Conservation (phyloP, 306 rosid genomes). For the Rosa multiflora region DNA sequence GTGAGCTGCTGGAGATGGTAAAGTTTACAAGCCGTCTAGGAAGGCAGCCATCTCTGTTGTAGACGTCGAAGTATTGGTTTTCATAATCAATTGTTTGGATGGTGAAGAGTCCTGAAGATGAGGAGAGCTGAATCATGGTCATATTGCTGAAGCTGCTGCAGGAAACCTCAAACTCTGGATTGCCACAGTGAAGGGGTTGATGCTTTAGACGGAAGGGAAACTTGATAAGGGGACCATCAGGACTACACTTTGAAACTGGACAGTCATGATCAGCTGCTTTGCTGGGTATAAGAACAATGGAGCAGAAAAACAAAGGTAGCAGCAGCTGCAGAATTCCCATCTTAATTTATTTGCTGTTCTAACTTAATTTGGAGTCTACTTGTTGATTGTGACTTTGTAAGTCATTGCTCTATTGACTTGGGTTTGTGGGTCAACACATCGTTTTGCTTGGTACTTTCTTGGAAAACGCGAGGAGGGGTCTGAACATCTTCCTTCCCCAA, state of each 20-base stretch:
- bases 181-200: constrained; percentile 24
- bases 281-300: neutral
- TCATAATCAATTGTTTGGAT: neutral
- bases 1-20: neutral
- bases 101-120: neutral
- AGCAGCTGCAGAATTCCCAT: neutral
- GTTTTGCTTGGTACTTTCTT: neutral
- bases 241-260: constrained; percentile 22
- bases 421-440: neutral
- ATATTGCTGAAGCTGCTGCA: constrained; percentile 25
- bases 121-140: constrained; percentile 11
- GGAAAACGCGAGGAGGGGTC: neutral
- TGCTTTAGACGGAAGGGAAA: constrained; percentile 43
- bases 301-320: neutral
- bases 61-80: neutral
- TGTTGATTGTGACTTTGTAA: neutral
- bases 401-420: neutral
- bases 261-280: constrained; percentile 1
- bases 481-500: neutral
- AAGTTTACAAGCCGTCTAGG: constrained; percentile 2
- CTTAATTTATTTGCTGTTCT: neutral
- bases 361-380: neutral
- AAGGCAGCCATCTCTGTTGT: neutral
- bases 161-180: constrained; percentile 39
- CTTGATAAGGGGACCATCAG: constrained; percentile 11